Evolutionary conservation across 2,329 filamentous ascomycete species (phyloP).

Genomic region (Coniosporium uncinatum): DNA sequence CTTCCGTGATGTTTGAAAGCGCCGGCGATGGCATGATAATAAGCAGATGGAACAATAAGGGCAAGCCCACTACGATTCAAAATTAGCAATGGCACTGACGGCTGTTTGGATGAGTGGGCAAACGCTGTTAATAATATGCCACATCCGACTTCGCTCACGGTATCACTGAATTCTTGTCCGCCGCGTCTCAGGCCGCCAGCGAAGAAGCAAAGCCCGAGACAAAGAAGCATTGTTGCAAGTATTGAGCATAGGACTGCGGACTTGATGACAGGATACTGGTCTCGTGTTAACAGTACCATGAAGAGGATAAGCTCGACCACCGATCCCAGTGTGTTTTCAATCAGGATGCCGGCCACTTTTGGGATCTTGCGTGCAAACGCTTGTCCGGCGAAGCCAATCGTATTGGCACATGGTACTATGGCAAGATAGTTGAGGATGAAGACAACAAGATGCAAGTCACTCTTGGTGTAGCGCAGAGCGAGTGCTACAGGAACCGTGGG

Average conservation of each 20-base stretch:
- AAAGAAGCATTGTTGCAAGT: constrained; percentile 75
- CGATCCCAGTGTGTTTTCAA: constrained; percentile 58
- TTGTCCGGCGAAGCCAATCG: constrained; percentile 69
- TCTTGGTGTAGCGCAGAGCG: constrained; percentile 47
- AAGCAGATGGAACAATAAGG: constrained; percentile 42
- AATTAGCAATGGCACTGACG: too few relatives aligned
- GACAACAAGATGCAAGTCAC: constrained; percentile 53
- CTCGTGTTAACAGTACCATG: constrained; percentile 59
- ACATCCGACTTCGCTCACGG: constrained; percentile 73
- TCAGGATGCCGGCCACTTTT: constrained; percentile 61
- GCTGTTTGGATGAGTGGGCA: too few relatives aligned
- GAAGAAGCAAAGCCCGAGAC: constrained; percentile 76
- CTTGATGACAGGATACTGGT: constrained; percentile 61
- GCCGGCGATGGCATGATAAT: constrained; percentile 36
- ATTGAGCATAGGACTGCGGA: constrained; percentile 82
- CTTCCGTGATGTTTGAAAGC: constrained; percentile 42
- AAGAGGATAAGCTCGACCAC: constrained; percentile 81
- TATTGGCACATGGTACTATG: constrained; percentile 72
- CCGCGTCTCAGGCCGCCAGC: constrained; percentile 64
- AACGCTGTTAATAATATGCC: constrained; percentile 74
- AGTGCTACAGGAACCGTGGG: constrained; percentile 69
- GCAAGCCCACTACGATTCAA: too few relatives aligned
- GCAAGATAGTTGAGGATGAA: constrained; percentile 71
- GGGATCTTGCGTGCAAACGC: constrained; percentile 71
- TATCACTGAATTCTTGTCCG: constrained; percentile 66